phyloP scores from a whole-genome alignment of 257 asterid species.

The Solanum medicagineum region DNA sequence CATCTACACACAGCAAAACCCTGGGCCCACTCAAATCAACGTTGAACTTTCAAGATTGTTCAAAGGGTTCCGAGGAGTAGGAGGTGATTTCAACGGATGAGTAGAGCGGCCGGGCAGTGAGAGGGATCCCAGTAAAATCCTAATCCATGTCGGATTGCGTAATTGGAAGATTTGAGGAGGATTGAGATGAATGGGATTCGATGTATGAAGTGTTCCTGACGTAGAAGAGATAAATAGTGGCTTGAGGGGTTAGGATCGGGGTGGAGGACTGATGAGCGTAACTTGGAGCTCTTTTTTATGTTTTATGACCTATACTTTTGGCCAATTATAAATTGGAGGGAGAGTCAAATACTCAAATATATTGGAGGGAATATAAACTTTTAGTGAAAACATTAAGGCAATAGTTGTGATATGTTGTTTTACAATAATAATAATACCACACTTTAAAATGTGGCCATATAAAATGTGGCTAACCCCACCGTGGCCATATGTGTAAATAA shows the following conservation, averaged over 20 bases:
- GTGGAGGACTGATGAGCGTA: slow-evolving; percentile 45
- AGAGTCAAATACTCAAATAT: no score
- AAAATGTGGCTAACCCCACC: no score
- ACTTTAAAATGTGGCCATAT: no score
- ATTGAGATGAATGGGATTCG: slow-evolving; percentile 5
- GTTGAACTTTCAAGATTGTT: slow-evolving; percentile 36
- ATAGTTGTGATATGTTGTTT: no score
- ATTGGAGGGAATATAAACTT: no score
- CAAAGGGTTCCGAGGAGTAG: slow-evolving; percentile 35
- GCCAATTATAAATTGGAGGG: no score
- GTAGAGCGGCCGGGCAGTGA: slow-evolving; percentile 37
- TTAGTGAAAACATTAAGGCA: no score
- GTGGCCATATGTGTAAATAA: no score
- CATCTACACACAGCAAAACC: slow-evolving; percentile 56
- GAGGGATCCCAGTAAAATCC: slow-evolving; percentile 14
- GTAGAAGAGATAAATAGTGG: slow-evolving; percentile 11
- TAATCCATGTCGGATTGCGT: slow-evolving; percentile 5
- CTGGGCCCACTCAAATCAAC: slow-evolving; percentile 72
- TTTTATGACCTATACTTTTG: no score
- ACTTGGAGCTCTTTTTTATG: no score
- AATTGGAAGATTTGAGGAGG: not conserved
- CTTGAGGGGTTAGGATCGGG: slow-evolving; percentile 56
- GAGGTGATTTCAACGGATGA: slow-evolving; percentile 37
- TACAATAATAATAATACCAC: no score
- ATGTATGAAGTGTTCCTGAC: slow-evolving; percentile 41